These are phyloP conservation scores for Fusarium caatingaense DNA, from an alignment of 2,329 filamentous ascomycete genomes.

Conservation along the genomic window DNA sequence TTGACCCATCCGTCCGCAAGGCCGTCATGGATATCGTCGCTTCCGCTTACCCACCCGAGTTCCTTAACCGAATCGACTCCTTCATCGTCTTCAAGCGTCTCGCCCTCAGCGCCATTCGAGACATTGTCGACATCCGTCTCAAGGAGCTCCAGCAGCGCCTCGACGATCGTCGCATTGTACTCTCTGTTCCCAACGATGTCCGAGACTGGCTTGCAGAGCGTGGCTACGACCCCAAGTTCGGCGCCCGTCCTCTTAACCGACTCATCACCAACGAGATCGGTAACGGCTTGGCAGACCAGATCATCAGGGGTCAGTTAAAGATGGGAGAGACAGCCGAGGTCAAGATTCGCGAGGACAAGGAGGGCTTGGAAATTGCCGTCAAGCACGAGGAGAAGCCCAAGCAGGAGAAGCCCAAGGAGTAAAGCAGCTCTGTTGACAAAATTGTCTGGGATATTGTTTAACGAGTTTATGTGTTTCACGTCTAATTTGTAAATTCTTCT, in stretches of 20 bases:
- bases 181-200: constrained; percentile 77
- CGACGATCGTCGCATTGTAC: constrained; percentile 83
- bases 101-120: constrained; percentile 79
- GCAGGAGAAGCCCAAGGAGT: constrained; percentile 31
- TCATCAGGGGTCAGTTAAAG: constrained; percentile 86
- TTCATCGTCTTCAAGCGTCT: constrained; percentile 97
- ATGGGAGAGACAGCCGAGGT: constrained; percentile 80
- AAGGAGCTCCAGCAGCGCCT: constrained; percentile 85
- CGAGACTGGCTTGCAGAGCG: constrained; percentile 88
- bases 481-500: constrained; percentile 23
- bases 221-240: constrained; percentile 92
- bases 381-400: constrained; percentile 22
- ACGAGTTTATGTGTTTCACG: constrained; percentile 44
- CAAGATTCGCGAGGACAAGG: constrained; percentile 70
- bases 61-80: constrained; percentile 95
- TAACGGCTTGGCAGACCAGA: constrained; percentile 88
- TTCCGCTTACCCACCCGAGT: constrained; percentile 83
- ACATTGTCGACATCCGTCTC: constrained; percentile 94
- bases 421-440: neutral
- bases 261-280: constrained; percentile 91
- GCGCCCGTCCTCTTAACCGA: constrained; percentile 89
- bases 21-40: constrained; percentile 91
- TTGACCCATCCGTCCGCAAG: constrained; percentile 77
- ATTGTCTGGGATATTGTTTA: constrained; percentile 2
- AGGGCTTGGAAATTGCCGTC: constrained; percentile 64